Base-by-base conservation (phyloP, 495 filamentous ascomycete genomes). In the Neurospora sp. region DNA sequence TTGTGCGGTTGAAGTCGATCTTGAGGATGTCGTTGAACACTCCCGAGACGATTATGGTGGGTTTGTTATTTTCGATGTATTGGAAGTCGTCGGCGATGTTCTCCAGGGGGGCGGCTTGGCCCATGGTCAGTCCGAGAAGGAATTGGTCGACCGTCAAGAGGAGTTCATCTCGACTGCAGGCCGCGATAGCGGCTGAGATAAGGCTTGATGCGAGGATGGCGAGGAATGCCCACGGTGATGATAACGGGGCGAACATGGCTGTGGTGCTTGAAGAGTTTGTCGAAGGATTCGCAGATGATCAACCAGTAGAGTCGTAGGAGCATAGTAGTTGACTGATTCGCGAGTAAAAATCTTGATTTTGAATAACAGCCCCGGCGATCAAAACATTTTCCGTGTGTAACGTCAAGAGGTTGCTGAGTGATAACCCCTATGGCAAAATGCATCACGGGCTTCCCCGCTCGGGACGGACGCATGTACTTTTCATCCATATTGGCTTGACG, bases 1-100 rank as follows among this genome's bases (percentile, higher is more conserved):
- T 83, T 5, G 80, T 83, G 62, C 78, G 81, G 54, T 76, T 76
- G 62, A 80, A 75, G 42, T 80, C 80, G 62, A 82, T 78, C 14
- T 77, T 74, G 5, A 80, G 75, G 5, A 72, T 69, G 70, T 78
- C 79, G 46, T 75, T 76, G 39, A 86, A 75, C 5, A 79, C 70
- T 6, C 78, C 77, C 60, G 77, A 82, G n/a, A 40, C 76, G 12
- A 72, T 70, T 38, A 82, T 72, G 2, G 78, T 77, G 70, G 81
- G 42, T 39, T 72, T 74, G 76, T 81, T 80, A 74, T 82, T 82
- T 27, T 80, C 75, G 2, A 73, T 37, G 71, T 79, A 80, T 31
- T 74, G 40, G 70, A 72, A 78, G 71, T 70, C 74, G 35, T 23
- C 41, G 14, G 73, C 75, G 0, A 79, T 44, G 20, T 78, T 39